These are phyloP conservation scores for Xylaria sp. DNA, from an alignment of 2,329 filamentous ascomycete genomes.

Conservation along the genomic window DNA sequence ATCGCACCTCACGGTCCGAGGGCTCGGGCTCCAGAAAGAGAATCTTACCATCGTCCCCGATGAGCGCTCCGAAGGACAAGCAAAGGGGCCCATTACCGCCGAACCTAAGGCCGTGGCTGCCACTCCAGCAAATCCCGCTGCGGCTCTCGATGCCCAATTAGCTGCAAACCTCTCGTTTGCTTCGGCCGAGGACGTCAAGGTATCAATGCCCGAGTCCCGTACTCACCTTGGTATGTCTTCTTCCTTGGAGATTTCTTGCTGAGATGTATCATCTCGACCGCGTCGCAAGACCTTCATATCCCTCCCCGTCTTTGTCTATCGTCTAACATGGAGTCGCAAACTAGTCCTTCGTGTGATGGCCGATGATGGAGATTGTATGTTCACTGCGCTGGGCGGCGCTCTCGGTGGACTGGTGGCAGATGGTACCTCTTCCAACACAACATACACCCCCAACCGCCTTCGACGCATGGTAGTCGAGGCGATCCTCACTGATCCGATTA, in stretches of 20 bases:
- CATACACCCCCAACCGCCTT: slow-evolving; percentile 36
- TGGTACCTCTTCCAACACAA: neutral
- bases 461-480: slow-evolving; percentile 71
- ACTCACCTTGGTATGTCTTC: slow-evolving; percentile 43
- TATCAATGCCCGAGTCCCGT: slow-evolving; percentile 45
- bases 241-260: neutral
- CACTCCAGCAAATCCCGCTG: neutral
- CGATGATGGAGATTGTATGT: slow-evolving; percentile 92
- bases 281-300: neutral
- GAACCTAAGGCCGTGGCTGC: slow-evolving; percentile 7
- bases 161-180: slow-evolving; percentile 23
- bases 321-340: slow-evolving; percentile 1
- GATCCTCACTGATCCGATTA: slow-evolving; percentile 66
- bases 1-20: slow-evolving; percentile 43
- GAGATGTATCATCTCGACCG: neutral
- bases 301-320: neutral
- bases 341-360: slow-evolving; percentile 86
- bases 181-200: slow-evolving; percentile 39
- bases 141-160: slow-evolving; percentile 4
- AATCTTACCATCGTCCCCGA: slow-evolving; percentile 46
- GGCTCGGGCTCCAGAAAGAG: slow-evolving; percentile 45
- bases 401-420: slow-evolving; percentile 49
- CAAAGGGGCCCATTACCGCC: neutral
- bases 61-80: slow-evolving; percentile 25
- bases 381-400: slow-evolving; percentile 78